Conservation (phyloP, 805 yeast species). For the Zygosaccharomyces rouxii region DNA sequence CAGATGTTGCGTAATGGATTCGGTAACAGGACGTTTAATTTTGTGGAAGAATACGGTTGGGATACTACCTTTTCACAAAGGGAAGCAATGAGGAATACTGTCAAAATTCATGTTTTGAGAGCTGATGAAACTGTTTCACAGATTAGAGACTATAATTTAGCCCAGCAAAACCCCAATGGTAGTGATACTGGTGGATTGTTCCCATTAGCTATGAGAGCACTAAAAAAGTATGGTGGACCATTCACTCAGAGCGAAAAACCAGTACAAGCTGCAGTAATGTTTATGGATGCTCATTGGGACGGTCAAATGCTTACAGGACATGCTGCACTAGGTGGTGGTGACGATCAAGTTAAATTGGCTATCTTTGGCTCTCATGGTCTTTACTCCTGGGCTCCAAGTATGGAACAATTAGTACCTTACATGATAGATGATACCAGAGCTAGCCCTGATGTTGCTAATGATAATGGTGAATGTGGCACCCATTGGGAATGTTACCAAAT, state of each 20-base stretch:
- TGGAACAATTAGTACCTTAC: slow-evolving; percentile 63
- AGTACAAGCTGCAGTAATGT: slow-evolving; percentile 78
- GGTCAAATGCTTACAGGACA: slow-evolving; percentile 61
- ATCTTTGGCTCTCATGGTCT: slow-evolving; percentile 92
- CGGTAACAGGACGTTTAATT: slow-evolving; percentile 73
- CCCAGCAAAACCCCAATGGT: slow-evolving; percentile 82
- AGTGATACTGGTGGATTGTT: slow-evolving; percentile 71
- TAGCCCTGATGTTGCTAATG: slow-evolving; percentile 83
- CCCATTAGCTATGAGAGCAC: slow-evolving; percentile 72
- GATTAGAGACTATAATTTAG: slow-evolving; percentile 69
- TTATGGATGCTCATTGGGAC: slow-evolving; percentile 85
- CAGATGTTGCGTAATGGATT: slow-evolving; percentile 78
- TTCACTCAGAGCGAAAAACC: slow-evolving; percentile 45
- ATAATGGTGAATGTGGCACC: slow-evolving; percentile 75
- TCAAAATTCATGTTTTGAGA: slow-evolving; percentile 74
- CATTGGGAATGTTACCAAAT: slow-evolving; percentile 87
- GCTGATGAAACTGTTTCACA: slow-evolving; percentile 65
- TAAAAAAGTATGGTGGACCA: slow-evolving; percentile 52
- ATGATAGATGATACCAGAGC: slow-evolving; percentile 70
- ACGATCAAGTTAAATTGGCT: slow-evolving; percentile 64
- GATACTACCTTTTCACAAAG: slow-evolving; percentile 48
- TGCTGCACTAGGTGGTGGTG: slow-evolving; percentile 93
- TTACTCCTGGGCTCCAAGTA: slow-evolving; percentile 85
- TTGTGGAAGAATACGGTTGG: slow-evolving; percentile 57
- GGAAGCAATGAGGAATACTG: slow-evolving; percentile 45